Conservation (phyloP, 2,329 filamentous ascomycete genomes). For the Chaetomium olivaceum region DNA sequence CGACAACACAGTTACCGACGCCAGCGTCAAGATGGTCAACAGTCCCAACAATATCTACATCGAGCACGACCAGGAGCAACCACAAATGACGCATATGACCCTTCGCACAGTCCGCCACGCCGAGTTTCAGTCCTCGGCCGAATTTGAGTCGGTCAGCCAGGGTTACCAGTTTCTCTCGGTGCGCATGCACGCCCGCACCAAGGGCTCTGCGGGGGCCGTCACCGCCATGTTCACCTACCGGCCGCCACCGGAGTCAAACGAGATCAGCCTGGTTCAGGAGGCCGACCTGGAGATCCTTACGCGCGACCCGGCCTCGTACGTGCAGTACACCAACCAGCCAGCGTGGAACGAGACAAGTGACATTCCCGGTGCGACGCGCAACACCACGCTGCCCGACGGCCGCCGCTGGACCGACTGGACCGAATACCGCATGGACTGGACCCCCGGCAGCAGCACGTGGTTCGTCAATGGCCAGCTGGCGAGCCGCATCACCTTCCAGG, state of each 20-base stretch:
- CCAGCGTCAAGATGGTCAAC: conserved; percentile 42
- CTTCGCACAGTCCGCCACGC: conserved; percentile 39
- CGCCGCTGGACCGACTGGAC: conserved; percentile 51
- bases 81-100: conserved; percentile 35
- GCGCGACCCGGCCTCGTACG: conserved; percentile 38
- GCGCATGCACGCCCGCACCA: conserved; percentile 39
- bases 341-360: conserved; percentile 45
- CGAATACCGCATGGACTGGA: conserved; percentile 55
- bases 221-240: conserved; percentile 42
- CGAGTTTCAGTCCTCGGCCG: conserved; percentile 36
- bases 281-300: conserved; percentile 45
- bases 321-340: conserved; percentile 56
- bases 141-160: conserved; percentile 36
- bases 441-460: conserved; percentile 49
- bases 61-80: conserved; percentile 35
- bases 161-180: conserved; percentile 38
- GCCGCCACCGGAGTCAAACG: conserved; percentile 30
- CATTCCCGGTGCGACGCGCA: conserved; percentile 45
- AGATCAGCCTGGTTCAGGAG: conserved; percentile 31
- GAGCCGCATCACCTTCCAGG: conserved; percentile 49
- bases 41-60: conserved; percentile 46
- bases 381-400: conserved; percentile 41
- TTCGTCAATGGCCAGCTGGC: conserved; percentile 49
- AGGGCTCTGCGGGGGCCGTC: conserved; percentile 37
- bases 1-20: conserved; percentile 33